Percentiles rank a stretch among this genome's conserved stretches.
Conservation (phyloP, 2,329 filamentous ascomycete genomes). For the Neurospora sp. region DNA sequence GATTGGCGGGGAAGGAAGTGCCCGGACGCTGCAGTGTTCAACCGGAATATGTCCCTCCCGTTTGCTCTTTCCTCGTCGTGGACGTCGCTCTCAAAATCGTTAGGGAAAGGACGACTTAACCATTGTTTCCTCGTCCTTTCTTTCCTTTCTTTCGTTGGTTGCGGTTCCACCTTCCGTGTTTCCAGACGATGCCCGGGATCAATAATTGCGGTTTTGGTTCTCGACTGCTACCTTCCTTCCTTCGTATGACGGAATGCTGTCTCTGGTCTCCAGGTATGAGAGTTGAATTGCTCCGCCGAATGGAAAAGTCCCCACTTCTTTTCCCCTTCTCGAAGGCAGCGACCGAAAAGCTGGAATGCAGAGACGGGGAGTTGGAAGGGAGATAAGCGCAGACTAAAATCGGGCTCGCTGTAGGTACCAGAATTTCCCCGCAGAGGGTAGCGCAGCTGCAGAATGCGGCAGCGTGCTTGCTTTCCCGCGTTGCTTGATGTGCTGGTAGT, state of each 20-base stretch:
- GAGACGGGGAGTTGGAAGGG: neutral
- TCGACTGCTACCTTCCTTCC: neutral
- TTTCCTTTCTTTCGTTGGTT: neutral
- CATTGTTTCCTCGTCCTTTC: neutral
- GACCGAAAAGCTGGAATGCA: neutral
- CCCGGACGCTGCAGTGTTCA: neutral
- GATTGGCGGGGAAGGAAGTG: neutral
- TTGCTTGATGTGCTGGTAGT: neutral
- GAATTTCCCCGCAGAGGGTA: neutral
- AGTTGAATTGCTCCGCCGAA: neutral
- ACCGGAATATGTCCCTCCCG: neutral
- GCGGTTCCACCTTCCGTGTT: neutral
- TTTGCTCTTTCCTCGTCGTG: neutral
- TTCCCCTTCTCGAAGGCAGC: neutral
- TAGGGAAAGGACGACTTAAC: neutral
- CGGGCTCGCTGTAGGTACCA: neutral
- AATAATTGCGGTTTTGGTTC: neutral
- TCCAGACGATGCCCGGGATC: neutral
- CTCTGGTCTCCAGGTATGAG: neutral
- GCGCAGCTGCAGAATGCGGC: neutral
- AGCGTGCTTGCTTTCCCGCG: neutral
- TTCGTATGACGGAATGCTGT: neutral
- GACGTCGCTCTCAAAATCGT: neutral
- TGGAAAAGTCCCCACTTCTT: neutral
- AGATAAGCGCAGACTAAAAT: neutral